Evolutionary conservation across 768 basidiomycete genomes (phyloP).

Genomic region (Podaxis sp.): DNA sequence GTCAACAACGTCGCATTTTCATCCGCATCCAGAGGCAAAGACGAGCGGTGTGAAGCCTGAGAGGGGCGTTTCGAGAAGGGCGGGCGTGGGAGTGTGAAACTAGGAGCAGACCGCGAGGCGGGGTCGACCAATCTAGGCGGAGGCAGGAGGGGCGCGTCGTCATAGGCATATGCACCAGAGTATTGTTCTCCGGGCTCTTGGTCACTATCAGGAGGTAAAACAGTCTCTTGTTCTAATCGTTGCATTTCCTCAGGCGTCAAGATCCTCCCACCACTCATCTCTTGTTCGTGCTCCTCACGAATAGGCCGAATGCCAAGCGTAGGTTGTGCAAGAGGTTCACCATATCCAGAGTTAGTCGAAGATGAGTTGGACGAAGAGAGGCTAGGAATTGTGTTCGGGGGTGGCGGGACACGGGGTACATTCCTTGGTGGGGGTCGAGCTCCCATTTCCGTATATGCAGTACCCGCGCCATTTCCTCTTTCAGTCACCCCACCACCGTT

Average conservation of each 20-base stretch:
- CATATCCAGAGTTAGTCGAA: slow-evolving; percentile 42
- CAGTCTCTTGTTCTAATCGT: slow-evolving; percentile 31
- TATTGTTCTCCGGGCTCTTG: slow-evolving; percentile 21
- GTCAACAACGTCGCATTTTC: slow-evolving; percentile 47
- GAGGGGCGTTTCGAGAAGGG: slow-evolving; percentile 20
- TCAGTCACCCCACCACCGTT: slow-evolving; percentile 9
- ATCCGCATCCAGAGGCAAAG: slow-evolving; percentile 28
- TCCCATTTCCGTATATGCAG: slow-evolving; percentile 18
- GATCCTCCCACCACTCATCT: slow-evolving; percentile 25
- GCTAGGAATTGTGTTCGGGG: slow-evolving; percentile 30
- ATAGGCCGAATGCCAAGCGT: slow-evolving; percentile 32
- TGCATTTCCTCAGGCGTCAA: slow-evolving; percentile 33
- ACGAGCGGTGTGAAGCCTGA: slow-evolving; percentile 23
- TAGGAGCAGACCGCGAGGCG: slow-evolving; percentile 19
- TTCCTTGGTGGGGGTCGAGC: slow-evolving; percentile 16
- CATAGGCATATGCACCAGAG: slow-evolving; percentile 26
- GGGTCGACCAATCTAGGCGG: slow-evolving; percentile 33
- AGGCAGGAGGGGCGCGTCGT: slow-evolving; percentile 24
- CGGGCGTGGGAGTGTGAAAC: slow-evolving; percentile 15
- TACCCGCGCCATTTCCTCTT: not conserved
- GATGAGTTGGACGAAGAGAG: slow-evolving; percentile 36
- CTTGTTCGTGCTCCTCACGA: slow-evolving; percentile 27
- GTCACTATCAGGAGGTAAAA: slow-evolving; percentile 22
- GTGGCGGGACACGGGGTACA: slow-evolving; percentile 35
- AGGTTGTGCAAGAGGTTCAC: slow-evolving; percentile 37